Evolutionary conservation across 78 protist species (phyloP), one percentile per base, ranked within the genome.

Genomic region (Cavenderia fasciculata): DNA sequence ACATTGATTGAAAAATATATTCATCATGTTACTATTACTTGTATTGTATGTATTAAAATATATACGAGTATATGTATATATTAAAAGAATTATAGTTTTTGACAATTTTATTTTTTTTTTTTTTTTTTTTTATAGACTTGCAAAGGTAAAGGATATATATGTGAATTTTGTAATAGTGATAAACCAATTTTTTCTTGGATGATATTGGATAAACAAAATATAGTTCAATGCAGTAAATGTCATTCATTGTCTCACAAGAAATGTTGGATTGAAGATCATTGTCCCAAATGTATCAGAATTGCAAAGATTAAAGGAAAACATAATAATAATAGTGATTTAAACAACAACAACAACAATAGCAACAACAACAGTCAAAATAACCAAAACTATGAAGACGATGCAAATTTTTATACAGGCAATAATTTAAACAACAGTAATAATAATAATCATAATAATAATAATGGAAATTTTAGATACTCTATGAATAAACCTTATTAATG

Each of bases 121-220:
- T 12, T 74, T 34, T 47, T 29, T 46, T 0, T 59, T 33, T 76
- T 71, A 44, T 31, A 79, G 90, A 82, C 49, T 29, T 82, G 90
- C 43, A 82, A 63, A 68, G 76, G 90, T 57, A 82, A 82, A 82
- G 90, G 90, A 19, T 82, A 68, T 31, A 68, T 82, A 43, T 82
- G 90, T 27, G 90, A 82, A 56, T 82, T 56, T 57, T 82, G 90
- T 18, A 29, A 51, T 52, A 31, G 19, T 52, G 90, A 82, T 21
- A 46, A 78, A 52, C n/a, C 68, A 69, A 62, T 82, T 31, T 82
- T 82, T 65, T 82, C 90, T 5, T 82, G 90, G 90, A 82, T 82
- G 90, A 82, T 46, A 40, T 57, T 82, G 47, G 90, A 82, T 82
- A 43, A 36, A 6, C 46, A 54, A 29, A 65, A 68, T 41, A 29